Evolutionary conservation across 179 eudicot species (phyloP).

Genomic region (Gypsophila paniculata): DNA sequence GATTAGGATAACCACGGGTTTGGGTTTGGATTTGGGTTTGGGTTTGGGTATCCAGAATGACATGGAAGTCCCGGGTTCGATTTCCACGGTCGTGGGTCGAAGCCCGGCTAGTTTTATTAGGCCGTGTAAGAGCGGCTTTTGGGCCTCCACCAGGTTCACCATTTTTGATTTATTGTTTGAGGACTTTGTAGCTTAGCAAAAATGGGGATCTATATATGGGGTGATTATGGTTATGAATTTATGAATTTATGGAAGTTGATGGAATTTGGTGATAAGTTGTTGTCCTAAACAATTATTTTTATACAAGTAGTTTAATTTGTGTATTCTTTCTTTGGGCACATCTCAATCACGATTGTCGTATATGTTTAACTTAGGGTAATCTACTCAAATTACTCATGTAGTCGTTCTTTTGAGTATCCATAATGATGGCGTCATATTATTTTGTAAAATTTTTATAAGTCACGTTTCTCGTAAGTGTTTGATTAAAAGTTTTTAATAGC

Average conservation of each 20-base stretch:
- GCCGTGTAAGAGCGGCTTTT: constrained; percentile 54
- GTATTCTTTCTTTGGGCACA: too few relatives aligned
- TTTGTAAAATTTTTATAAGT: too few relatives aligned
- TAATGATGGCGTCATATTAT: too few relatives aligned
- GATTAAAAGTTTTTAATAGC: too few relatives aligned
- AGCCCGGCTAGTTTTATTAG: constrained; percentile 85
- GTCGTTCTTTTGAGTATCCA: too few relatives aligned
- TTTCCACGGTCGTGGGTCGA: constrained; percentile 49
- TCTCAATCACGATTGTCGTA: too few relatives aligned
- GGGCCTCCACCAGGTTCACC: constrained; percentile 86
- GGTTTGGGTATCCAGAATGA: constrained; percentile 55
- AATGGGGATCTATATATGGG: background rate
- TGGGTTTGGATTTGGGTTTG: constrained; percentile 17
- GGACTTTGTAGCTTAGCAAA: background rate
- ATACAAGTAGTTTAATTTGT: too few relatives aligned
- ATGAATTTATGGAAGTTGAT: constrained; percentile 9
- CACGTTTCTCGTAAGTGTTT: too few relatives aligned
- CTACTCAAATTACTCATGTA: background rate
- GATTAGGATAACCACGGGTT: constrained; percentile 71
- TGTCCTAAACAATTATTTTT: constrained; percentile 1
- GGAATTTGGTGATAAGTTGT: constrained; percentile 39
- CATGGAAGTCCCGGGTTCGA: constrained; percentile 69
- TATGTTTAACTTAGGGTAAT: background rate
- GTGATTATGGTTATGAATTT: background rate
- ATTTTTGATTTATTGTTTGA: constrained; percentile 25